Percentiles rank a stretch among this genome's conserved stretches.
These are phyloP conservation scores for Podosphaera aphanis DNA, from an alignment of 2,329 filamentous ascomycete genomes.

Conservation along the genomic window DNA sequence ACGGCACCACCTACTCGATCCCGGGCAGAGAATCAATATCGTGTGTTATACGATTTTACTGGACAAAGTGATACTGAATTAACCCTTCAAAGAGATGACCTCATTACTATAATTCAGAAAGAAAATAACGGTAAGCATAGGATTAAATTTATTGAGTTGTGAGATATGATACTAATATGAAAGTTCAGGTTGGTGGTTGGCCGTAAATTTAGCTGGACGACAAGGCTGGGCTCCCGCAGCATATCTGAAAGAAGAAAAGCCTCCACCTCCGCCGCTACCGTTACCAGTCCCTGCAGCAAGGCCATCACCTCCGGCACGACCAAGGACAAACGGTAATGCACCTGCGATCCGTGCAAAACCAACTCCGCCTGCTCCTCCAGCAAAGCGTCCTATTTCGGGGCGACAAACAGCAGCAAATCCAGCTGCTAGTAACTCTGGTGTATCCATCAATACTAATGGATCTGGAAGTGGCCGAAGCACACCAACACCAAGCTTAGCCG, in stretches of 20 bases:
- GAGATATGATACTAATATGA: conserved; percentile 15
- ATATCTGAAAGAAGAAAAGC: conserved; percentile 67
- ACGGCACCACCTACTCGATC: conserved; percentile 43
- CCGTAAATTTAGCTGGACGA: conserved; percentile 47
- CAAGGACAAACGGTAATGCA: conserved; percentile 17
- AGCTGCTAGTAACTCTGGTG: conserved; percentile 47
- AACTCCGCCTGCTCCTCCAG: conserved; percentile 25
- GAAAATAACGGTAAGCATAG: conserved; percentile 63
- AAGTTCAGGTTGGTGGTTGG: conserved; percentile 75
- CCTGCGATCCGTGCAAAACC: conserved; percentile 17
- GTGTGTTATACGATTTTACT: conserved; percentile 78
- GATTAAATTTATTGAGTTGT: background rate
- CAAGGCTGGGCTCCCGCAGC: conserved; percentile 88
- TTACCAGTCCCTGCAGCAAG: conserved; percentile 14
- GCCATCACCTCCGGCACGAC: conserved; percentile 39
- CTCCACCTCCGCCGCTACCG: conserved; percentile 31
- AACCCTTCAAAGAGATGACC: conserved; percentile 52
- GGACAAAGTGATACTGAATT: conserved; percentile 73
- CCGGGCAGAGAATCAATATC: conserved; percentile 52
- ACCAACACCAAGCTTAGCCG: conserved; percentile 46
- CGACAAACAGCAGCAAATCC: conserved; percentile 47
- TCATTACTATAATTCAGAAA: conserved; percentile 80
- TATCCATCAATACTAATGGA: conserved; percentile 30
- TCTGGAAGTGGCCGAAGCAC: conserved; percentile 42
- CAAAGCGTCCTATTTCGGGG: conserved; percentile 48